A percentile compares a stretch with the other conserved stretches of the same genome.
These are phyloP conservation scores for Porcisia hertigi DNA, from an alignment of 208 protist genomes.

Conservation along the genomic window DNA sequence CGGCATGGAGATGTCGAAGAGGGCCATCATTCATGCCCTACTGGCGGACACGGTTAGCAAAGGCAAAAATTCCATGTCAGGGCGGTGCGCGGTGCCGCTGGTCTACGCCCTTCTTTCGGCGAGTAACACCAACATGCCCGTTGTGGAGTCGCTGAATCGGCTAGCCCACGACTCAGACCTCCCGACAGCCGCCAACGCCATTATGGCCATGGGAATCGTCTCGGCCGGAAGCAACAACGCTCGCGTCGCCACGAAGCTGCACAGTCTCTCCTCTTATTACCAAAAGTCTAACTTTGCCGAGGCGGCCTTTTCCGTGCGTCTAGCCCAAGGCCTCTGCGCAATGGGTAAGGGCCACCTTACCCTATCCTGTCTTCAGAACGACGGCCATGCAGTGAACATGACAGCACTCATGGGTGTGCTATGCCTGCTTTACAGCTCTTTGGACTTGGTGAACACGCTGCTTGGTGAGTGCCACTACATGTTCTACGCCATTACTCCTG, in stretches of 20 bases:
- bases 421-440: slow-evolving; percentile 87
- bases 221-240: slow-evolving; percentile 98
- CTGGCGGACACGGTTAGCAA: slow-evolving; percentile 89
- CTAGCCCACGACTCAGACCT: slow-evolving; percentile 97
- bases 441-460: slow-evolving; percentile 93
- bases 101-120: slow-evolving; percentile 97
- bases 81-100: slow-evolving; percentile 96
- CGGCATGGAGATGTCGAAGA: slow-evolving; percentile 97
- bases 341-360: slow-evolving; percentile 99
- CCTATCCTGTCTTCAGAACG: slow-evolving; percentile 95
- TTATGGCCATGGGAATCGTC: slow-evolving; percentile 97
- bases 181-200: slow-evolving; percentile 94
- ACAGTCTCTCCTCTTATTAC: slow-evolving; percentile 97
- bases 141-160: slow-evolving; percentile 98
- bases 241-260: slow-evolving; percentile 94
- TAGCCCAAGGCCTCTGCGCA: slow-evolving; percentile 96
- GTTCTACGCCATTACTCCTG: slow-evolving; percentile 92
- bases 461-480: slow-evolving; percentile 97
- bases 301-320: slow-evolving; percentile 80
- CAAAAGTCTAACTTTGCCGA: slow-evolving; percentile 90
- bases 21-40: slow-evolving; percentile 97
- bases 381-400: slow-evolving; percentile 84
- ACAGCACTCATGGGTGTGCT: slow-evolving; percentile 94
- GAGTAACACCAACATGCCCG: slow-evolving; percentile 94
- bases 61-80: slow-evolving; percentile 69